Evolutionary conservation across 306 rosid genomes (phyloP), one percentile per base, ranked within the genome.

Genomic region (Elaeagnus macrophylla): DNA sequence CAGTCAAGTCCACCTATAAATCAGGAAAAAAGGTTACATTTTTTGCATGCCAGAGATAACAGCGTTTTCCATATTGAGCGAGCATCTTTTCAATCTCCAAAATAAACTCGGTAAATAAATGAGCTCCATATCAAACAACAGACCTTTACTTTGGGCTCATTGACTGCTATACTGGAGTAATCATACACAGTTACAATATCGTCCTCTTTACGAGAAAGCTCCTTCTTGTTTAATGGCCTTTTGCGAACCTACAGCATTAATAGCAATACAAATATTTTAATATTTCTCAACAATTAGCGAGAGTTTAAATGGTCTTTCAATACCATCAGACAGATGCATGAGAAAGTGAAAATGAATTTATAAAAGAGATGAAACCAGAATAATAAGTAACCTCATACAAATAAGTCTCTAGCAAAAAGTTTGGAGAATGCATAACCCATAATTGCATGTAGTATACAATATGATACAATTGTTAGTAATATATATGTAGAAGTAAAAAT

Each of bases 181-280:
- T 82, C 96, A 64, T 59, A 74, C 44, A 82, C 97, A 37, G 73
- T 74, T 56, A 91, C 97, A 78, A 91, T 63, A 63, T 91, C 97
- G 10, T 91, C 95, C 83, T 91, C 97, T 81, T 83, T 91, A 70
- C 87, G 94, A 44, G 89, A 75, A 47, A 82, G 77, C 81, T 91
- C 97, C 72, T 91, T 91, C 84, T 82, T 91, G 75, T 91, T 91
- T 69, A 91, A 71, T 50, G 97, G 97, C 61, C 97, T 80, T 77
- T 91, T 91, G 35, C 96, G 94, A 62, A 91, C 97, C 97, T 91
- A 74, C 43, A 59, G 47, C 44, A 71, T 36, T 37, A 64, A 72
- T 58, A 52, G 35, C 35, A 70, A 67, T 36, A 20, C 25, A 11
- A 45, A 15, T 45, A 12, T 45, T 14, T 55, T 20, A 12, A 25